These are phyloP conservation scores for Polyporus tsugae DNA, from an alignment of 1,284 basidiomycete genomes.

Conservation along the genomic window DNA sequence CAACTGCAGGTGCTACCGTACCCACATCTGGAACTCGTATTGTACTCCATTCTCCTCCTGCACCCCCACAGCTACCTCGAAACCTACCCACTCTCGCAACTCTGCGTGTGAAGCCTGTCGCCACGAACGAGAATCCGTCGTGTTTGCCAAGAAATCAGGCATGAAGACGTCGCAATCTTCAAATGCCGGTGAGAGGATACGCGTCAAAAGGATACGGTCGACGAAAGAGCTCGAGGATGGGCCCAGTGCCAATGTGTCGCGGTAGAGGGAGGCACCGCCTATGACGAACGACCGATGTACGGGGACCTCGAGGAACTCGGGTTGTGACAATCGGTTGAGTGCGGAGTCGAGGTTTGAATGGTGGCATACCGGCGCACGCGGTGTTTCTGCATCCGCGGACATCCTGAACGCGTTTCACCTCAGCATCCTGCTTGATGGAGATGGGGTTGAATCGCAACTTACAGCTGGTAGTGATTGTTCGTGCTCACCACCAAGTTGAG, in stretches of 20 bases:
- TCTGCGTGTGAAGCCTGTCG: conserved; percentile 63
- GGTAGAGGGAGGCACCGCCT: conserved; percentile 90
- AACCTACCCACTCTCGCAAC: conserved; percentile 80
- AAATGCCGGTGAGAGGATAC: conserved; percentile 79
- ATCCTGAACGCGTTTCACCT: conserved; percentile 22
- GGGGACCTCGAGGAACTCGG: conserved; percentile 29
- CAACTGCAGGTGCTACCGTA: conserved; percentile 43
- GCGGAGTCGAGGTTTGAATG: conserved; percentile 33
- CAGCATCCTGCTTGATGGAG: background rate
- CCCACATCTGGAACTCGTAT: conserved; percentile 96
- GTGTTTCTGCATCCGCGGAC: conserved; percentile 27
- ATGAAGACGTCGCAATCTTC: conserved; percentile 90
- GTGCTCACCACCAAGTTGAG: conserved; percentile 86
- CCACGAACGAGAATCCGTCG: conserved; percentile 53
- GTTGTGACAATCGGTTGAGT: conserved; percentile 27
- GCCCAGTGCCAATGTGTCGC: conserved; percentile 62
- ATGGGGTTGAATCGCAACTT: conserved; percentile 39
- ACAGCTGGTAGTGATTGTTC: conserved; percentile 72
- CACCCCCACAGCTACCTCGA: conserved; percentile 77
- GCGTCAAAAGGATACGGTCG: conserved; percentile 88
- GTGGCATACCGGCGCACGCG: conserved; percentile 29
- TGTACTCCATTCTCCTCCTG: conserved; percentile 83
- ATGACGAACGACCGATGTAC: conserved; percentile 81
- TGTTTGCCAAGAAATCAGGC: conserved; percentile 65
- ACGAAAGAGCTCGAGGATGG: conserved; percentile 55